Conservation (phyloP, 2,329 filamentous ascomycete species). For the Lachnellula cervina region DNA sequence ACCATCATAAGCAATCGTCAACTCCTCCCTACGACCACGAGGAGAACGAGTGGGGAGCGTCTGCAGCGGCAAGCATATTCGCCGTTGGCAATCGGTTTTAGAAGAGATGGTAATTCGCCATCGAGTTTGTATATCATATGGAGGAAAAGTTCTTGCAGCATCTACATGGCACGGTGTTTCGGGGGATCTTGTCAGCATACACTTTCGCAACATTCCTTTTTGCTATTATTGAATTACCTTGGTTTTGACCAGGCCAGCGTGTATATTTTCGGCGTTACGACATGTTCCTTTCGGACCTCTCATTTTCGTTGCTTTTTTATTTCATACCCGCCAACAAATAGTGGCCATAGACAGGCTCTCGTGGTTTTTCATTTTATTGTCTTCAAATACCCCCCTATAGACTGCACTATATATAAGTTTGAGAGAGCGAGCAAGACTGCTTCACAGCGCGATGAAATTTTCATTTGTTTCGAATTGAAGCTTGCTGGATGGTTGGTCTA, state of each 20-base stretch:
- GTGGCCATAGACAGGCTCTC: conserved; percentile 17
- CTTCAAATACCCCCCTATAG: conserved; percentile 28
- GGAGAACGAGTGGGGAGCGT: conserved; percentile 84
- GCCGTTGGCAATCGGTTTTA: conserved; percentile 62
- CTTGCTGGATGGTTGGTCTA: neutral
- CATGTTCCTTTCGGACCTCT: conserved; percentile 13
- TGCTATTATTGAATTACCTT: conserved; percentile 9
- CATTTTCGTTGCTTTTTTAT: conserved; percentile 17
- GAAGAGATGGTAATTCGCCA: conserved; percentile 9
- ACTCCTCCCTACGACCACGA: conserved; percentile 95
- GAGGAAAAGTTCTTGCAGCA: conserved; percentile 30
- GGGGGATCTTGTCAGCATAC: conserved; percentile 21
- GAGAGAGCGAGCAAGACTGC: conserved; percentile 9
- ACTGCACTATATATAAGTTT: conserved; percentile 22
- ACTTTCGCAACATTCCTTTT: conserved; percentile 23
- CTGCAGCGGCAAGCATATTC: conserved; percentile 76
- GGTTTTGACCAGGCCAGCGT: conserved; percentile 15
- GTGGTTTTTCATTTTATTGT: conserved; percentile 18
- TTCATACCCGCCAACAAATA: conserved; percentile 23
- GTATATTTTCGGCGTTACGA: conserved; percentile 20
- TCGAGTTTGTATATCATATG: conserved; percentile 28
- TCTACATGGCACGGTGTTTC: conserved; percentile 33
- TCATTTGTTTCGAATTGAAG: conserved; percentile 2
- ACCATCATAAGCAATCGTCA: conserved; percentile 68
- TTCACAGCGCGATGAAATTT: conserved; percentile 13